phyloP scores from a whole-genome alignment of 129 eudicot species.

The Helianthus annuus region HanXRQr2.0-SUNRISE NC_035440.2:41936519-41937018 shows the following conservation, averaged over 20 bases:
- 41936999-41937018: neutral
- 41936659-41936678: constrained; percentile 49
- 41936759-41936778: constrained; percentile 45
- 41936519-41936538: neutral
- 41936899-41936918: neutral
- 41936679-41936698: constrained; percentile 54
- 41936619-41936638: neutral
- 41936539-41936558: neutral
- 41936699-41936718: constrained; percentile 86
- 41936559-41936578: neutral
- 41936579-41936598: neutral
- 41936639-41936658: neutral
- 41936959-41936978: neutral
- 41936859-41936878: neutral
- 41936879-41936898: neutral
- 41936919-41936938: neutral
- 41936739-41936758: constrained; percentile 84
- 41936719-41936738: constrained; percentile 89
- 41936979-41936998: neutral
- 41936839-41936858: neutral
- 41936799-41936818: neutral
- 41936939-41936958: neutral
- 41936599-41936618: neutral
- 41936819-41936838: neutral
- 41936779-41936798: neutral